Percentiles rank a stretch among this genome's conserved stretches.
Conservation (phyloP, 306 rosid species). For the Vicia villosa region DNA sequence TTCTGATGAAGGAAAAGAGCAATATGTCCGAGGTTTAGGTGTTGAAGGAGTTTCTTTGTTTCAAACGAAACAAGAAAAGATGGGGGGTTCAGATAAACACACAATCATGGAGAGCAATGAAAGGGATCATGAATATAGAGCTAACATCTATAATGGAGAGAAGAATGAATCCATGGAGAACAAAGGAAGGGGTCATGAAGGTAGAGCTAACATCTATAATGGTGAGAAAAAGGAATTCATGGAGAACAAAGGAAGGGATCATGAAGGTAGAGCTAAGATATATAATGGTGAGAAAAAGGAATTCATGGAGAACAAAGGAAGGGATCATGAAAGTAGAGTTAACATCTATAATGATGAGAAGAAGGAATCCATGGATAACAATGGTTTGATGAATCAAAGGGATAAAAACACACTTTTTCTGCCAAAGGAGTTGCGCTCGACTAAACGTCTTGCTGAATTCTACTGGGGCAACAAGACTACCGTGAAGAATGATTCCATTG, state of each 20-base stretch:
- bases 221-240: no score
- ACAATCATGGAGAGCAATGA: neutral
- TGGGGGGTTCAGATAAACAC: neutral
- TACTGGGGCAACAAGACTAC: neutral
- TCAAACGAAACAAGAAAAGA: neutral
- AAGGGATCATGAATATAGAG: no score
- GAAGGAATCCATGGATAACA: neutral
- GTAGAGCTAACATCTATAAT: no score
- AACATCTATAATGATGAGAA: neutral
- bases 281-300: no score
- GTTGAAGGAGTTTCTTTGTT: no score
- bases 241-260: no score
- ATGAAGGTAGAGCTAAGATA: no score
- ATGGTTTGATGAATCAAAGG: neutral
- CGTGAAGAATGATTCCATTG: neutral
- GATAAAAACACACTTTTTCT: neutral
- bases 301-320: no score
- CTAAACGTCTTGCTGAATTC: neutral
- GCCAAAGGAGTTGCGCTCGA: neutral
- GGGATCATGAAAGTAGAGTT: no score
- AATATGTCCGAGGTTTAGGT: neutral
- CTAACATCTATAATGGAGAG: no score
- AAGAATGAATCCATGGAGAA: no score
- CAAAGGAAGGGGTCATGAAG: no score
- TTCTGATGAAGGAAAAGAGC: neutral